These are phyloP conservation scores for Lippia alba DNA, from an alignment of 305 asterid species.

Conservation along the genomic window DNA sequence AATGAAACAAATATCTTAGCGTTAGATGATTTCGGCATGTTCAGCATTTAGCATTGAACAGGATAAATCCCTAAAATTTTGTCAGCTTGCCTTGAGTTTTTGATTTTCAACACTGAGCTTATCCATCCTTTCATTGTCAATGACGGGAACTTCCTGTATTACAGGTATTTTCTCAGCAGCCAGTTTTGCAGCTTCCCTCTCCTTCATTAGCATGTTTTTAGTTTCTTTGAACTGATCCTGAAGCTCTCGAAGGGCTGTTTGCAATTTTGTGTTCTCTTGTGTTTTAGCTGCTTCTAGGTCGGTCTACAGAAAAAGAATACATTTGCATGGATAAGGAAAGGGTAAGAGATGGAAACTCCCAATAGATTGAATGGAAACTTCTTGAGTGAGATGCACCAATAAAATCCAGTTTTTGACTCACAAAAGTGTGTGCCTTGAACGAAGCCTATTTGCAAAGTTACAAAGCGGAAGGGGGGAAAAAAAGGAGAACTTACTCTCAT, in stretches of 20 bases:
- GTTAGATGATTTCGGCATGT: constrained; percentile 12
- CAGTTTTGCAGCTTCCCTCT: constrained; percentile 61
- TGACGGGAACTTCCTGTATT: constrained; percentile 88
- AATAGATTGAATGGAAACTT: neutral
- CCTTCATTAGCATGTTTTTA: constrained; percentile 70
- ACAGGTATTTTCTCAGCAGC: constrained; percentile 77
- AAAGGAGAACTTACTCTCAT: constrained; percentile 73
- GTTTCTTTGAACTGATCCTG: constrained; percentile 86
- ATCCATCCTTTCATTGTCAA: constrained; percentile 82
- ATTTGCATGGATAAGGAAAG: constrained; percentile 24
- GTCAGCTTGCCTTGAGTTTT: constrained; percentile 71
- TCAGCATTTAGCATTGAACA: constrained; percentile 18
- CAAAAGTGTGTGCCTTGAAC: no score
- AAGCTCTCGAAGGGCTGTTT: constrained; percentile 78
- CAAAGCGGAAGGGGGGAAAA: neutral
- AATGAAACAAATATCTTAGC: constrained; percentile 3
- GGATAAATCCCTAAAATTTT: constrained; percentile 12
- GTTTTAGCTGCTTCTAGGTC: constrained; percentile 95
- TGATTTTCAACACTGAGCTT: constrained; percentile 82
- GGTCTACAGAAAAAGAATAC: constrained; percentile 51
- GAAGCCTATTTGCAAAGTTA: no score
- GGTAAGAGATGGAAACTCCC: constrained; percentile 3
- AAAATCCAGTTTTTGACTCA: no score
- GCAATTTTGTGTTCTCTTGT: constrained; percentile 83
- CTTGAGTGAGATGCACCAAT: no score